These are phyloP conservation scores for Gossypium thurberi DNA, from an alignment of 345 rosid species.

Conservation along the genomic window DNA sequence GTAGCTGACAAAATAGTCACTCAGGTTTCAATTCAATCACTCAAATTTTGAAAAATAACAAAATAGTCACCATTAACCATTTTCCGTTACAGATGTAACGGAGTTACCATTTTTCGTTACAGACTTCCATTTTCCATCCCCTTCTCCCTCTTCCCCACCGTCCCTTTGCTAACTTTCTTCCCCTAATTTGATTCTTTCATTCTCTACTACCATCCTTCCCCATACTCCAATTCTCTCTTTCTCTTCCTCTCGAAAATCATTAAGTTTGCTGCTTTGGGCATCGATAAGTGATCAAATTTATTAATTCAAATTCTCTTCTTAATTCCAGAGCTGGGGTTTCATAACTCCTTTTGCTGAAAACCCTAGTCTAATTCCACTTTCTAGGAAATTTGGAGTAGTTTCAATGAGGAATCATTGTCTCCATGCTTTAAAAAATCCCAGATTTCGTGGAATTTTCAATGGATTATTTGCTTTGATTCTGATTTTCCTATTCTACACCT, in stretches of 20 bases:
- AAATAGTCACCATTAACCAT: rapidly evolving
- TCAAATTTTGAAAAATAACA: too few species aligned
- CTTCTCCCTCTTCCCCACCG: too few species aligned
- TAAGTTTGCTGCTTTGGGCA: background rate
- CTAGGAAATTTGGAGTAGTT: background rate
- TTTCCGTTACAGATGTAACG: too few species aligned
- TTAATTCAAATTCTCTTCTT: background rate
- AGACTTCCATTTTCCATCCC: too few species aligned
- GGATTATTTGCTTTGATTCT: slow-evolving; percentile 29
- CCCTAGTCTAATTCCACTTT: slow-evolving; percentile 19
- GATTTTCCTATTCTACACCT: slow-evolving; percentile 30
- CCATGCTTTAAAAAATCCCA: slow-evolving; percentile 20
- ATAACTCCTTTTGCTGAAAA: slow-evolving; percentile 13
- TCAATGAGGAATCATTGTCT: slow-evolving; percentile 12
- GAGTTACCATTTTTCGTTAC: too few species aligned
- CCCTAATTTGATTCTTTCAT: background rate
- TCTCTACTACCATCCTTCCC: background rate
- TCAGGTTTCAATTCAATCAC: too few species aligned
- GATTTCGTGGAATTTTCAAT: slow-evolving; percentile 34
- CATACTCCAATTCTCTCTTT: too few species aligned
- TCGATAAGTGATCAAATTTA: background rate
- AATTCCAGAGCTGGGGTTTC: slow-evolving; percentile 9
- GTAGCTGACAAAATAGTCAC: rapidly evolving
- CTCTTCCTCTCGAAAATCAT: background rate
- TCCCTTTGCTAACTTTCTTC: too few species aligned